Base-by-base conservation (phyloP, 768 basidiomycete genomes). In the Coprinopsis cinerea region DNA sequence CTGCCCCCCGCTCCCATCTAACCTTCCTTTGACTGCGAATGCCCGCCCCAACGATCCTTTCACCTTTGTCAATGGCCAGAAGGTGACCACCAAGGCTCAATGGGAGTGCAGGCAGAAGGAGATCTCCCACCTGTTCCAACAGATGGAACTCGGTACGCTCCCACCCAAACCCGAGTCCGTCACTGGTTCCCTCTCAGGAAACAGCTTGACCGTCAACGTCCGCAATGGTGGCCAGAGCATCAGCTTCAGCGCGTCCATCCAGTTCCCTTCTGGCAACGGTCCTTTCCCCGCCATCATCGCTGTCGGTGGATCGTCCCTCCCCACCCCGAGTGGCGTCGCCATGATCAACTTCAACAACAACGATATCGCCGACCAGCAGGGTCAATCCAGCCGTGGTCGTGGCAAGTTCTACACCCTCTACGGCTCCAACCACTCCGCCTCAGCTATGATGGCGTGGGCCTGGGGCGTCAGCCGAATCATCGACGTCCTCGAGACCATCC, bases 381-480 rank as follows among this genome's bases (percentile, higher is more conserved):
- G 67, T 56, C 49, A 53, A 6, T 61, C 60, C 36, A 77, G 75
- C 60, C 73, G 79, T 20, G 79, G 81, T 11, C 57, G 66, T 40
- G 79, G 81, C 25, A 73, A 75, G 48, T 82, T 82, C 71, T 82
- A 74, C 65, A 68, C 69, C 30, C 68, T 82, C 30, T 81, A 77
- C 60, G 79, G 78, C 10, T 62, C 56, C 20, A 59, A 55, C 44
- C 69, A 70, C 39, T 71, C 70, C 30, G 79, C 79, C 0, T 64
- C 66, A 42, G 76, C 80, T 4, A 75, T 81, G 76, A 78, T 69
- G 20, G 79, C 79, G 1, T 82, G 81, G 81, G 74, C 75, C 2
- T 81, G 79, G 81, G 79, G 76, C 52, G 72, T 81, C 43, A 69
- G 70, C 47, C 76, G 81, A 30, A 71, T 82, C 59, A 78, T 82